Evolutionary conservation across 495 filamentous ascomycete species (phyloP).

Genomic region (Aspergillus kassunensis): DNA sequence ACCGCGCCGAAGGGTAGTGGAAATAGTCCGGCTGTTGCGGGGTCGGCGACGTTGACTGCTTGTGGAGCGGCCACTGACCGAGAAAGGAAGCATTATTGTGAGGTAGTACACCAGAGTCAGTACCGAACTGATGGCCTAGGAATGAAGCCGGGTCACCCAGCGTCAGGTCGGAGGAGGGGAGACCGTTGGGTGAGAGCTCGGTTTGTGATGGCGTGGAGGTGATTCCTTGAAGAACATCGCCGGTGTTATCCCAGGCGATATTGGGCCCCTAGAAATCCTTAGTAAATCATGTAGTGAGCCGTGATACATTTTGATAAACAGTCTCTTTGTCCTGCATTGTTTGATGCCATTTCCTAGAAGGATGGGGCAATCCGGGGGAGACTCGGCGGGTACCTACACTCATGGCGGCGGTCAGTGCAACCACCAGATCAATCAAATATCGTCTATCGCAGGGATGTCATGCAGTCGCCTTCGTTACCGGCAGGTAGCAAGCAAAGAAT

Average conservation of each 20-base stretch:
- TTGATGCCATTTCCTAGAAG: not conserved
- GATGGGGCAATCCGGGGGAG: not conserved
- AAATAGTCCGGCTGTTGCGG: conserved; percentile 22
- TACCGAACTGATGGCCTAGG: conserved; percentile 28
- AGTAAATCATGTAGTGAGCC: too few species aligned
- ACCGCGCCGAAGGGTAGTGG: conserved; percentile 24
- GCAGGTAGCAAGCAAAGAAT: not conserved
- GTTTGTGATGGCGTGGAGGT: conserved; percentile 15
- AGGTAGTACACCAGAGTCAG: conserved; percentile 20
- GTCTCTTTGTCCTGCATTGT: not conserved
- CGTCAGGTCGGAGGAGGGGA: conserved; percentile 17
- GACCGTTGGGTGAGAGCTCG: conserved; percentile 13
- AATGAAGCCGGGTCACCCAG: conserved; percentile 28
- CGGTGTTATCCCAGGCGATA: conserved; percentile 26
- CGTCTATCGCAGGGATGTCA: not conserved
- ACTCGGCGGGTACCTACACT: conserved; percentile 11
- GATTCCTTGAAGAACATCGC: conserved; percentile 38
- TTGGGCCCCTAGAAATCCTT: conserved; percentile 5
- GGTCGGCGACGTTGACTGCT: conserved; percentile 17
- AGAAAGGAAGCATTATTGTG: conserved; percentile 20
- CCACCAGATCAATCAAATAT: not conserved
- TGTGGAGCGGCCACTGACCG: conserved; percentile 14
- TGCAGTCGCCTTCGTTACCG: conserved; percentile 1
- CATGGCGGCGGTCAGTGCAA: conserved; percentile 3
- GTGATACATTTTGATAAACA: not conserved